A percentile compares a stretch with the other conserved stretches of the same genome.
phyloP scores from a whole-genome alignment of 306 rosid genomes.

The apple (Malus domestica) region DNA sequence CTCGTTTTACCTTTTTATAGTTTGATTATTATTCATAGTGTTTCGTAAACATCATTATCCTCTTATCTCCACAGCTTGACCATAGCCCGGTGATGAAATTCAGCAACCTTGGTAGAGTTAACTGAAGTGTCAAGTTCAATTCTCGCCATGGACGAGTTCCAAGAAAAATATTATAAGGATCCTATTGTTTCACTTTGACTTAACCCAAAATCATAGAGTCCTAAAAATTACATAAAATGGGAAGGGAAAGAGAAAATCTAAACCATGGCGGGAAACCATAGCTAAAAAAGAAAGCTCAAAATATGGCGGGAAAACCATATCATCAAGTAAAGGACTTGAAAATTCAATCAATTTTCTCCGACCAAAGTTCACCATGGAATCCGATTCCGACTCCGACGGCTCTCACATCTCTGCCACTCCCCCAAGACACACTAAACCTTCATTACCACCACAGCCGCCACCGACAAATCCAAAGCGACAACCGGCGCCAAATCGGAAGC shows the following conservation, averaged over 20 bases:
- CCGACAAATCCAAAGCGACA: neutral
- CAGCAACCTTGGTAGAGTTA: constrained; percentile 41
- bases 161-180: too few species aligned
- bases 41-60: constrained; percentile 38
- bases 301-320: constrained; percentile 6
- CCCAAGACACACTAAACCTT: constrained; percentile 45
- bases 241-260: neutral
- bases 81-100: constrained; percentile 39
- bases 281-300: neutral
- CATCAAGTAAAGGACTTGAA: neutral
- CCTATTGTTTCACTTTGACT: too few species aligned
- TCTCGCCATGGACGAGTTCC: too few species aligned
- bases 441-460: constrained; percentile 10
- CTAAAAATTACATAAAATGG: neutral
- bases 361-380: constrained; percentile 9
- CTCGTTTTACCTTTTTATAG: neutral
- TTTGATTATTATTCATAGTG: constrained; percentile 25
- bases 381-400: constrained; percentile 70
- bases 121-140: neutral
- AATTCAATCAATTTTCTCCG: neutral
- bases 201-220: neutral
- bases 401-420: constrained; percentile 91
- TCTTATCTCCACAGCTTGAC: constrained; percentile 38
- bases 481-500: neutral
- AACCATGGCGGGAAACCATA: constrained; percentile 1